Evolutionary conservation across 1,284 basidiomycete species (phyloP).

Genomic region (Hypsizygus ulmarius): DNA sequence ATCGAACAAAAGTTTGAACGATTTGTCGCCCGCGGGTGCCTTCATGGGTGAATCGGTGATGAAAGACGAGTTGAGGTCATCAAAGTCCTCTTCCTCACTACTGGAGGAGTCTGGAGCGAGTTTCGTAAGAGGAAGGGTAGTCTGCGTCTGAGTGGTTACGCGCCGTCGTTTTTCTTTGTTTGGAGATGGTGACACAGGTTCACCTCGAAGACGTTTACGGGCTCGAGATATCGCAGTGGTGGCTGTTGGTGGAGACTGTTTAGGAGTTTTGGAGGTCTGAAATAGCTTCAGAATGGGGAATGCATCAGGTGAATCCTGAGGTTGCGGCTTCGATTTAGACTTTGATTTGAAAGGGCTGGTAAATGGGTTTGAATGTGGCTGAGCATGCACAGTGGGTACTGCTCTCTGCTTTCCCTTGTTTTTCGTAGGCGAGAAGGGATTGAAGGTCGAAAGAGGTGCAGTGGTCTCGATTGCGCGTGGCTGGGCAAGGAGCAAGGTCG

Average conservation of each 20-base stretch:
- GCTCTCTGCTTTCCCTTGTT: slow-evolving; percentile 40
- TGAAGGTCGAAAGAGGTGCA: slow-evolving; percentile 52
- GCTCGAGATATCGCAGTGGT: slow-evolving; percentile 59
- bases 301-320: slow-evolving; percentile 24
- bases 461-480: slow-evolving; percentile 48
- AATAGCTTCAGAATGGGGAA: slow-evolving; percentile 33
- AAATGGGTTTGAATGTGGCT: slow-evolving; percentile 46
- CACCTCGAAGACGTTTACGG: slow-evolving; percentile 75
- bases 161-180: slow-evolving; percentile 70
- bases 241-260: slow-evolving; percentile 21
- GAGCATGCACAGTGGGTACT: slow-evolving; percentile 11
- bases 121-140: slow-evolving; percentile 29
- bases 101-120: slow-evolving; percentile 19
- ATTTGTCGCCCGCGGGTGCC: slow-evolving; percentile 47
- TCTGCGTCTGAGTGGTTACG: slow-evolving; percentile 30
- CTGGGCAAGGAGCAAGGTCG: slow-evolving; percentile 41
- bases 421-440: slow-evolving; percentile 78
- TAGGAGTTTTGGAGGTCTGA: slow-evolving; percentile 20
- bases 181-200: slow-evolving; percentile 77
- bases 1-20: slow-evolving; percentile 67
- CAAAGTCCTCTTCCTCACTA: slow-evolving; percentile 39
- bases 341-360: slow-evolving; percentile 46
- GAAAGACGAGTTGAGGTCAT: slow-evolving; percentile 46
- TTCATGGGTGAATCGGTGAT: slow-evolving; percentile 72
- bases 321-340: slow-evolving; percentile 27